Conservation (phyloP, 352 stramenopile genomes). For the Phytophthora meadii region DNA sequence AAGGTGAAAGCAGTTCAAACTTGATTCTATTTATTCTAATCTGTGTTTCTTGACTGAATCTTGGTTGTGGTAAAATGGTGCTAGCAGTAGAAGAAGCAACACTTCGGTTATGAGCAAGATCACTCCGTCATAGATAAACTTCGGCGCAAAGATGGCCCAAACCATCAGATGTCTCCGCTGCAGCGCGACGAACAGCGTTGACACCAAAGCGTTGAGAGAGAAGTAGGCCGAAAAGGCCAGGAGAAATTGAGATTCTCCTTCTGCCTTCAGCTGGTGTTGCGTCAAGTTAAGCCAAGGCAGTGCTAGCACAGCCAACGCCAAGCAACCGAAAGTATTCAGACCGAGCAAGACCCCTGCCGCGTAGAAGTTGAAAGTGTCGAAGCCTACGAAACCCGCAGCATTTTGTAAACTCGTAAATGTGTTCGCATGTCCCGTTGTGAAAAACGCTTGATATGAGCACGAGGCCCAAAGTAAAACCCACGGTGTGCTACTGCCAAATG, state of each 20-base stretch:
- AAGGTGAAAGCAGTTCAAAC: conserved; percentile 5
- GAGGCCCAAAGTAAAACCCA: conserved; percentile 70
- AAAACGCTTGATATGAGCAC: conserved; percentile 79
- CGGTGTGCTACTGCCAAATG: conserved; percentile 25
- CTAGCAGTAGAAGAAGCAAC: conserved; percentile 47
- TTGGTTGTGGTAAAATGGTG: conserved; percentile 23
- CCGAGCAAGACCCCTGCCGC: conserved; percentile 75
- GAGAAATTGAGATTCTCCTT: conserved; percentile 2
- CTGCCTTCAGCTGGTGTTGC: background rate
- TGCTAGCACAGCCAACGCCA: conserved; percentile 50
- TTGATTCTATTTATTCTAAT: conserved; percentile 19
- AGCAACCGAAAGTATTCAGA: conserved; percentile 90
- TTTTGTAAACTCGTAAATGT: conserved; percentile 93
- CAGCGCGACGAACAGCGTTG: conserved; percentile 84
- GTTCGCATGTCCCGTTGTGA: conserved; percentile 89
- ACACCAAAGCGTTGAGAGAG: conserved; percentile 66
- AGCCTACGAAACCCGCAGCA: conserved; percentile 87
- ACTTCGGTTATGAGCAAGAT: conserved; percentile 63
- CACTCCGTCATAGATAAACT: conserved; percentile 89
- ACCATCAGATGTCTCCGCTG: conserved; percentile 93
- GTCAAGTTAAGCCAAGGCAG: conserved; percentile 42
- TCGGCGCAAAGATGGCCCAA: conserved; percentile 93
- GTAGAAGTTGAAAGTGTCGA: conserved; percentile 88
- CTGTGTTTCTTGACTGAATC: conserved; percentile 12
- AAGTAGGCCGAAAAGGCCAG: conserved; percentile 57